phyloP scores from a whole-genome alignment of 2,329 filamentous ascomycete genomes.

The Talaromyces verruculosus region DNA sequence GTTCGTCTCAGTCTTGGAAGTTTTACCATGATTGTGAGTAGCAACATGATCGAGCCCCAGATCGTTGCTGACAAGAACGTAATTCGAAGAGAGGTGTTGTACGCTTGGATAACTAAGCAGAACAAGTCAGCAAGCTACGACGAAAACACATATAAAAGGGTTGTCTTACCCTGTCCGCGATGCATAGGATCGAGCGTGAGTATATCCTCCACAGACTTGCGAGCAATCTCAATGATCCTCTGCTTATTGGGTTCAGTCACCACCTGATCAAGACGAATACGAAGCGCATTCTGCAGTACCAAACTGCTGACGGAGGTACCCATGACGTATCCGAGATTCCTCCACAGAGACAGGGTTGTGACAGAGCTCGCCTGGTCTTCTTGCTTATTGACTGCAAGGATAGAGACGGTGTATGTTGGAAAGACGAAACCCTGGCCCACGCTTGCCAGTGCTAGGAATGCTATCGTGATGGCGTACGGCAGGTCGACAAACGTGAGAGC shows the following conservation, averaged over 20 bases:
- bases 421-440: conserved; percentile 65
- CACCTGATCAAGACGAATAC: conserved; percentile 57
- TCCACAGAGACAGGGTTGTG: conserved; percentile 69
- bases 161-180: conserved; percentile 47
- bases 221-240: conserved; percentile 51
- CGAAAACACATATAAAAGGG: not conserved
- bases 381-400: conserved; percentile 61
- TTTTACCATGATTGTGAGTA: conserved; percentile 34
- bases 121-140: conserved; percentile 24
- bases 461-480: conserved; percentile 54
- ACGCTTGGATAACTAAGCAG: conserved; percentile 37
- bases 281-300: conserved; percentile 69
- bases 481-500: conserved; percentile 51
- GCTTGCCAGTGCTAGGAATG: conserved; percentile 58
- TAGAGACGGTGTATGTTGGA: conserved; percentile 62
- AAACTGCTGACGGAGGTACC: conserved; percentile 71
- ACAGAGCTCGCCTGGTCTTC: conserved; percentile 67
- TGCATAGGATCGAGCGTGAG: conserved; percentile 47
- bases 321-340: conserved; percentile 69
- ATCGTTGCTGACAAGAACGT: conserved; percentile 42
- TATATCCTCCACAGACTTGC: conserved; percentile 53
- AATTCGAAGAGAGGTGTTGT: conserved; percentile 37
- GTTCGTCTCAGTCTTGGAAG: conserved; percentile 33
- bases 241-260: conserved; percentile 62
- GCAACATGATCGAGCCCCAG: conserved; percentile 36